A percentile compares a stretch with the other conserved stretches of the same genome.
Evolutionary conservation across 805 yeast genomes (phyloP).

Genomic region (Starmerella powellii): DNA sequence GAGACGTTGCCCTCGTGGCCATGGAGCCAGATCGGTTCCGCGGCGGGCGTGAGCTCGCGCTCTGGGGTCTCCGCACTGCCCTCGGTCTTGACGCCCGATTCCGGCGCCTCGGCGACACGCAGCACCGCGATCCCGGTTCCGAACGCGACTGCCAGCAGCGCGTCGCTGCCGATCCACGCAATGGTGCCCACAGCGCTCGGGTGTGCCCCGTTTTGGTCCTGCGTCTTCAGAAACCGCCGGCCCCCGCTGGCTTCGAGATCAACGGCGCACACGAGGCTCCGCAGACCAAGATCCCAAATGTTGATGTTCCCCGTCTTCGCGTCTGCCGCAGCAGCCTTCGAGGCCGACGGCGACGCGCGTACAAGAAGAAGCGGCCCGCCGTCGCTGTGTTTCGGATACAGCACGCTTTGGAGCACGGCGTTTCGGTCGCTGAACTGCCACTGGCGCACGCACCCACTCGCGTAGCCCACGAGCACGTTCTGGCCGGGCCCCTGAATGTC

Average conservation of each 20-base stretch:
- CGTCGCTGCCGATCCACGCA: slow-evolving; percentile 9
- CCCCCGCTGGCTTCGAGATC: too few species aligned
- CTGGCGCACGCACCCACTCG: slow-evolving; percentile 7
- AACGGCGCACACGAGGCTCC: slow-evolving; percentile 1
- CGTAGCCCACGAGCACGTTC: slow-evolving; percentile 9
- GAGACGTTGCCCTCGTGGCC: slow-evolving; percentile 34
- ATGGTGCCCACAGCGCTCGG: slow-evolving; percentile 2
- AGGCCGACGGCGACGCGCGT: slow-evolving; percentile 3
- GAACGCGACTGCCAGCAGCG: slow-evolving; percentile 6
- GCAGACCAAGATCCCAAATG: slow-evolving; percentile 10
- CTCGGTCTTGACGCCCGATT: background rate
- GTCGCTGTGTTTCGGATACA: slow-evolving; percentile 1
- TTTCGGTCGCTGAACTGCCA: slow-evolving; percentile 4
- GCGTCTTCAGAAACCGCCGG: background rate
- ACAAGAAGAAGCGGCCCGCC: slow-evolving; percentile 3
- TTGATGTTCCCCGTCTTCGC: slow-evolving; percentile 2
- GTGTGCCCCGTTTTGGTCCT: background rate
- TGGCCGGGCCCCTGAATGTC: slow-evolving; percentile 1
- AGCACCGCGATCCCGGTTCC: slow-evolving; percentile 1
- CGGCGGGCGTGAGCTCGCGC: background rate
- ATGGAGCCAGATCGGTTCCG: background rate
- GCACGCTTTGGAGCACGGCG: slow-evolving; percentile 8
- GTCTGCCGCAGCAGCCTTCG: slow-evolving; percentile 1
- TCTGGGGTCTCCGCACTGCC: too few species aligned
- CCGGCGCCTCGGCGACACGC: background rate